phyloP scores from a whole-genome alignment of 805 yeast genomes.

The Ascoidea tarda region DNA sequence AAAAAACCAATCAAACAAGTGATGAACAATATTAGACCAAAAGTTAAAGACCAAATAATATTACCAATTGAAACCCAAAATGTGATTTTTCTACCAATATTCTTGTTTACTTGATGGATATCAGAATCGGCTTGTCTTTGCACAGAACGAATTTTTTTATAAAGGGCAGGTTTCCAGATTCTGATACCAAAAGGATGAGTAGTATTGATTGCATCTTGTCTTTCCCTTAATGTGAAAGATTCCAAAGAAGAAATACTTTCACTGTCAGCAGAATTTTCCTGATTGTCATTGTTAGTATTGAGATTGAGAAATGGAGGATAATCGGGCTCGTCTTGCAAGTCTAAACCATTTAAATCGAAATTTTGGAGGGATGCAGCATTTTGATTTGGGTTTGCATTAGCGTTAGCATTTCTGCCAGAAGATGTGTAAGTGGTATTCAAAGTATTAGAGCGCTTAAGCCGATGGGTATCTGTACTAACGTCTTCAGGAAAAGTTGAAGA shows the following conservation, averaged over 20 bases:
- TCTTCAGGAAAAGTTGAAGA: background rate
- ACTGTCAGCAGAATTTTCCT: slow-evolving; percentile 18
- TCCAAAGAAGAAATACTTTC: slow-evolving; percentile 45
- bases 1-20: slow-evolving; percentile 38
- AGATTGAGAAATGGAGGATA: slow-evolving; percentile 1
- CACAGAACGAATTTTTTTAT: slow-evolving; percentile 85
- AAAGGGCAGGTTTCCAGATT: slow-evolving; percentile 96
- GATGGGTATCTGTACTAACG: background rate
- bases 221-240: slow-evolving; percentile 76
- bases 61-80: slow-evolving; percentile 58
- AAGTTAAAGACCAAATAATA: slow-evolving; percentile 53
- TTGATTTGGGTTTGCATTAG: background rate
- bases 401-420: background rate
- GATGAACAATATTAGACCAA: slow-evolving; percentile 49
- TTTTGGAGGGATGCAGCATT: background rate
- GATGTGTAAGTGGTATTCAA: background rate
- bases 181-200: slow-evolving; percentile 98
- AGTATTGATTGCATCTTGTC: slow-evolving; percentile 91
- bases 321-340: background rate
- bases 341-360: background rate
- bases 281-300: slow-evolving; percentile 9
- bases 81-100: slow-evolving; percentile 28
- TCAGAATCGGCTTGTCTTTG: slow-evolving; percentile 86
- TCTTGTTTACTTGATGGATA: slow-evolving; percentile 41
- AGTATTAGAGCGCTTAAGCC: background rate